Conservation (phyloP, 352 stramenopile species). For the Halophytophthora batemanensis region DNA sequence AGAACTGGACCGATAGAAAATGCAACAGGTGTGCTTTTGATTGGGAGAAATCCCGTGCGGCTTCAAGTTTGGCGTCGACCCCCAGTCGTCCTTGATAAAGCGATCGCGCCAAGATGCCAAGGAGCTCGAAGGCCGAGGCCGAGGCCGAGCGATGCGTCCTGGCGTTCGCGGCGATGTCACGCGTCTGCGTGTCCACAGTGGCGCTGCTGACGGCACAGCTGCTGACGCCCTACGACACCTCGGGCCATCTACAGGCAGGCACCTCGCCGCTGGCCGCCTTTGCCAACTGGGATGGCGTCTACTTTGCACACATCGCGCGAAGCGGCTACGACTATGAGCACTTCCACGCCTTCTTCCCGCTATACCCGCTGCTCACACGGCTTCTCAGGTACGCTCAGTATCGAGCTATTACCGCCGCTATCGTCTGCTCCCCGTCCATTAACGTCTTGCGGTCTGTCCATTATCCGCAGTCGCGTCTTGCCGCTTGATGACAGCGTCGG, state of each 20-base stretch:
- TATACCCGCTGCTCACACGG: conserved; percentile 64
- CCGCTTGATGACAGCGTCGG: conserved; percentile 17
- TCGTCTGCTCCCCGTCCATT: neutral
- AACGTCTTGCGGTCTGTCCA: neutral
- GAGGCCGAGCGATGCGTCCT: conserved; percentile 35
- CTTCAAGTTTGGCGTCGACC: no score
- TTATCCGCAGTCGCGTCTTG: conserved; percentile 10
- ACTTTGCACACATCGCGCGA: conserved; percentile 68
- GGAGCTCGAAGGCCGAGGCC: conserved; percentile 13
- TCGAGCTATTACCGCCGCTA: neutral
- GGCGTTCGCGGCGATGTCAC: conserved; percentile 43
- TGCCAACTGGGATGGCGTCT: conserved; percentile 86
- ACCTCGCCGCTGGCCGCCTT: conserved; percentile 36
- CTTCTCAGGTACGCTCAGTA: conserved; percentile 12
- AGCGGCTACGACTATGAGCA: conserved; percentile 86
- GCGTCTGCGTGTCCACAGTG: conserved; percentile 45
- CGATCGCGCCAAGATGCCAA: no score
- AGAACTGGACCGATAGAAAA: conserved; percentile 1
- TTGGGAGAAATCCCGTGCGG: no score
- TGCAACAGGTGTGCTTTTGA: no score
- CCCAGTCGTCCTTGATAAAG: no score
- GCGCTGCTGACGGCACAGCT: conserved; percentile 39
- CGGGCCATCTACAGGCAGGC: conserved; percentile 29
- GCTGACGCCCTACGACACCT: conserved; percentile 72
- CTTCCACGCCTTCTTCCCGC: conserved; percentile 80